Evolutionary conservation across 441 rosid genomes (phyloP).

Genomic region (Populus hybrid): DNA sequence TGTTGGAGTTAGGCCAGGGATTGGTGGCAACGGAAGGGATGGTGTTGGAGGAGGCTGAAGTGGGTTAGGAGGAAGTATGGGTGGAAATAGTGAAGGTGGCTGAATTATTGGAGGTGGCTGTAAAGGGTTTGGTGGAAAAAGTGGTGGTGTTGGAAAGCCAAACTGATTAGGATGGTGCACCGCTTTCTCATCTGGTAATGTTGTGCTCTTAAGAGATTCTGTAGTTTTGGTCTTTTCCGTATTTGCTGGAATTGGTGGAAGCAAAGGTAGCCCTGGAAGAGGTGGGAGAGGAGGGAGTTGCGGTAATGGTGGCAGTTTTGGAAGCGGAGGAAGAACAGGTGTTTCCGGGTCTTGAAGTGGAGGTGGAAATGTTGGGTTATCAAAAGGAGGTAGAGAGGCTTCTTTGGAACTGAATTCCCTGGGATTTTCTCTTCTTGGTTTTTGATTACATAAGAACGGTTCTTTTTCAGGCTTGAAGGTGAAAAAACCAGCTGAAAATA

Average conservation of each 20-base stretch:
- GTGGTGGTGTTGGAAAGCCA: constrained; percentile 30
- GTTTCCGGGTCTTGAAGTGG: constrained; percentile 33
- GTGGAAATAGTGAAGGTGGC: constrained; percentile 29
- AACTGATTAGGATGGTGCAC: constrained; percentile 24
- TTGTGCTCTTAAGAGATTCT: constrained; percentile 9
- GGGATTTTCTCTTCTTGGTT: constrained; percentile 32
- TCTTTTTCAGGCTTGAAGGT: constrained; percentile 72
- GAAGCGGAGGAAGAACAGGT: constrained; percentile 31
- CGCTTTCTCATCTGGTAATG: constrained; percentile 18
- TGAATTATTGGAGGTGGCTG: constrained; percentile 32
- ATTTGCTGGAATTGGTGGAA: constrained; percentile 38
- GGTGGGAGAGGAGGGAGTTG: constrained; percentile 55
- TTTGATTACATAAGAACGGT: constrained; percentile 60
- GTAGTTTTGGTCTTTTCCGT: constrained; percentile 9
- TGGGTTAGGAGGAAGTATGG: constrained; percentile 35
- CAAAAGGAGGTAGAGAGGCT: not conserved
- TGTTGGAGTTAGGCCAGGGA: constrained; percentile 38
- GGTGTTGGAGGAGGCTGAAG: constrained; percentile 37
- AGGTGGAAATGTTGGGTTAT: constrained; percentile 26
- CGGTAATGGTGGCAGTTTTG: constrained; percentile 45
- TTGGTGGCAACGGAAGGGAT: constrained; percentile 2
- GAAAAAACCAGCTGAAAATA: constrained; percentile 88
- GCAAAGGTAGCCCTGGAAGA: constrained; percentile 35
- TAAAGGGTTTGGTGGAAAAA: constrained; percentile 35
- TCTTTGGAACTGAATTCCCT: constrained; percentile 11